Evolutionary conservation across 163 green algal species (phyloP), one percentile per base, ranked within the genome.

Genomic region (Volvox carteri): DNA sequence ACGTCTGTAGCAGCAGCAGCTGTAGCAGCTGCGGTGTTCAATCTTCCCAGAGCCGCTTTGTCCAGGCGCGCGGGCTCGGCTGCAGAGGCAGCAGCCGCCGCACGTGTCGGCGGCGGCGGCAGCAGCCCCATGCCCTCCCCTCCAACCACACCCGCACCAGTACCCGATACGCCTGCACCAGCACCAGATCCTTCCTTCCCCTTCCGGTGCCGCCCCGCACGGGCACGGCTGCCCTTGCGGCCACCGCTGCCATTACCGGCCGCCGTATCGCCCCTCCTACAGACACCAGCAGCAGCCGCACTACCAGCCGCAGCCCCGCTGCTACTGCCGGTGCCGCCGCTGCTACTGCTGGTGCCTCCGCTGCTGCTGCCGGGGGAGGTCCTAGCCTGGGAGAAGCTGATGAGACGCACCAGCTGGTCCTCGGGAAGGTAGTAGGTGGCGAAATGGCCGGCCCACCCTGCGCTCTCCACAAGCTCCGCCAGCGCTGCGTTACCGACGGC

Each of bases 401-500:
- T 85, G 48, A 93, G 73, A 7, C 78, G 62, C 78, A 95, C 92
- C 46, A 94, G 50, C 79, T 94, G 89, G 73, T 95, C 92, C 86
- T 95, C 92, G 83, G 95, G 95, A 30, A 96, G 78, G 25, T 95
- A 86, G 78, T 95, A 97, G 79, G 94, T 96, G 41, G 70, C 75
- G 88, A 98, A 95, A 89, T 91, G 90, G 0, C 4, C 16, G 0
- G 92, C 88, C 96, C 95, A 98, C 4, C 95, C 95, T 0, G 84
- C 86, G 21, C 84, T 86, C 67, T 89, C 70, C 37, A 96, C 94
- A 37, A 96, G 80, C 25, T 88, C 83, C 2, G 93, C 92, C 39
- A 98, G 92, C 41, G 94, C 95, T 0, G 83, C 85, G 90, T 98
- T 98, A 90, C 94, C 96, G 7, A 98, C 90, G 19, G 95, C 94